These are phyloP conservation scores for Jamesozyma gamospora DNA, from an alignment of 805 yeast genomes.

Conservation along the genomic window DNA sequence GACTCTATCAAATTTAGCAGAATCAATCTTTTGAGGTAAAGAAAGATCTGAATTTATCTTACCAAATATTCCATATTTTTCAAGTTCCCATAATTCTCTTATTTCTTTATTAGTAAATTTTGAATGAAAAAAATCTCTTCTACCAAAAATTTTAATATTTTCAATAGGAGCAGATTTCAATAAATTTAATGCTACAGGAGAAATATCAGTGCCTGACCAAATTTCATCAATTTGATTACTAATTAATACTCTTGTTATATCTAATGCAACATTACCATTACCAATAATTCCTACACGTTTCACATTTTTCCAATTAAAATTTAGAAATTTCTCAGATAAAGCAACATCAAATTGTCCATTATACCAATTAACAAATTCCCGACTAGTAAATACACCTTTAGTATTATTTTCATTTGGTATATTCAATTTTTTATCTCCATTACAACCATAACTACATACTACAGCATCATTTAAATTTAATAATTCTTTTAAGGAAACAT, in stretches of 20 bases:
- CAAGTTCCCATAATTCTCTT: conserved; percentile 66
- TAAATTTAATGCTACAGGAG: conserved; percentile 45
- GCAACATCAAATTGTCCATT: conserved; percentile 67
- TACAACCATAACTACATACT: conserved; percentile 75
- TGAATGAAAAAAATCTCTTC: conserved; percentile 77
- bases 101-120: conserved; percentile 90
- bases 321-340: conserved; percentile 27
- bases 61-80: conserved; percentile 41
- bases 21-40: conserved; percentile 10
- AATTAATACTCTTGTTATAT: conserved; percentile 71
- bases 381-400: conserved; percentile 66
- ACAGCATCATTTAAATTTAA: conserved; percentile 56
- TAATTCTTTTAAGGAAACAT: conserved; percentile 43
- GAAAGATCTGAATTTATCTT: conserved; percentile 33
- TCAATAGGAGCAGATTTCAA: conserved; percentile 46
- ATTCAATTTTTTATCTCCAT: conserved; percentile 41
- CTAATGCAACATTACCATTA: conserved; percentile 93
- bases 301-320: conserved; percentile 52
- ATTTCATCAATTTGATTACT: conserved; percentile 39
- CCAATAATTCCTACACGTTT: conserved; percentile 77
- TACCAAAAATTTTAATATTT: conserved; percentile 63
- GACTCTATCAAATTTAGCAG: conserved; percentile 37
- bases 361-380: conserved; percentile 92
- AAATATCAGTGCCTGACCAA: conserved; percentile 67
- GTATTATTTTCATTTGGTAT: conserved; percentile 49